Base-by-base conservation (phyloP, 768 basidiomycete genomes). In the Mrakia blollopis region DNA sequence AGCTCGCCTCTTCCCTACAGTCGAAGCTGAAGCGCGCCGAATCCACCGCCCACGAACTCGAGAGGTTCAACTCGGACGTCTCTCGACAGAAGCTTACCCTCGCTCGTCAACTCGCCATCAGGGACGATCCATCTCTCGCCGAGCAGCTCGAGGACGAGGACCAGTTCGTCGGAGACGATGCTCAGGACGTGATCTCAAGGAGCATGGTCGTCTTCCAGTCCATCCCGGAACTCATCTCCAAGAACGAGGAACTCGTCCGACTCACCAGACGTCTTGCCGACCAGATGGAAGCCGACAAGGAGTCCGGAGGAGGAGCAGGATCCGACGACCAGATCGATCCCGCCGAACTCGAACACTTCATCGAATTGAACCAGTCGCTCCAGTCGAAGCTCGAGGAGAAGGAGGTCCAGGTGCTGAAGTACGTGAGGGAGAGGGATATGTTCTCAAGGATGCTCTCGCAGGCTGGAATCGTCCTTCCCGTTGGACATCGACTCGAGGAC, bases 231-330 rank as follows among this genome's bases (percentile, higher is more conserved):
- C 85, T 99, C n/a, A 94, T 98, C 81, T 88, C 90, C 60, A 94
- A 96, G 84, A 98, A 98, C 82, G 91, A 92, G 85, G 91, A 91
- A 80, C 85, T 98, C 32, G 86, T 98, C 67, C 89, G 88, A 83
- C 89, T 96, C 79, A 90, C 91, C 18, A 87, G 95, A 25, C 91
- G 92, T 74, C 86, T 98, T 54, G 93, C 91, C 8, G 84, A 87
- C 52, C 91, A 91, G 85, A 88, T 98, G 87, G 97, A 80, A 3
- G 73, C 79, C 3, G 77, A 76, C 5, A 79, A 80, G 37, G 78
- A 75, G 14, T 39, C 63, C n/a, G n/a, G n/a, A 25, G 80, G 81
- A 10, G 81, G 81, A 70, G 70, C 80, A 37, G 14, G 60, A 50
- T 16, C 47, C 16, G 21, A 50, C 35, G n/a, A 35, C 2, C 47